A percentile compares a stretch with the other conserved stretches of the same genome.
phyloP scores from a whole-genome alignment of 768 basidiomycete species.

The Polyporus arcularius region DNA sequence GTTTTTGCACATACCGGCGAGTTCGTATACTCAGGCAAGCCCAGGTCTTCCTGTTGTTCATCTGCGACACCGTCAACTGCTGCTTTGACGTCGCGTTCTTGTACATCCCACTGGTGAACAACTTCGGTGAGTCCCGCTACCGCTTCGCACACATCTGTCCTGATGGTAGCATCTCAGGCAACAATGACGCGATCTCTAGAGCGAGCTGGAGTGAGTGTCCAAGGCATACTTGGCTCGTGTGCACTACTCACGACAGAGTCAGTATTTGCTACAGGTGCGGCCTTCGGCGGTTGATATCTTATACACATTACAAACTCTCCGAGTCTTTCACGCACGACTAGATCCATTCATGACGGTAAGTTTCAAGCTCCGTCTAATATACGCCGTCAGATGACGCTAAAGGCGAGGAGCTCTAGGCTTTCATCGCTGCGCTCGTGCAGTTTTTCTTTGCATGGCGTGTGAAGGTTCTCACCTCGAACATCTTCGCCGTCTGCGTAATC shows the following conservation, averaged over 20 bases:
- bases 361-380: background rate
- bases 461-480: conserved; percentile 35
- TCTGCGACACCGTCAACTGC: conserved; percentile 51
- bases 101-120: conserved; percentile 46
- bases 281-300: too few species aligned
- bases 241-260: background rate
- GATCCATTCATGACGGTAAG: conserved; percentile 48
- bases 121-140: conserved; percentile 40
- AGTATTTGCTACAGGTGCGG: too few species aligned
- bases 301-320: background rate
- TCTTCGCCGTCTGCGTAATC: conserved; percentile 30
- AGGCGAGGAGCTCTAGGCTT: background rate
- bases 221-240: background rate
- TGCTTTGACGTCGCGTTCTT: conserved; percentile 46
- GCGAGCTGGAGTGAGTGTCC: conserved; percentile 29
- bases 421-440: conserved; percentile 36
- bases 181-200: conserved; percentile 24
- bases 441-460: conserved; percentile 50
- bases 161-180: conserved; percentile 21
- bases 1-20: too few species aligned
- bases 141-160: background rate
- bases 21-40: background rate
- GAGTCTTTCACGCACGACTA: conserved; percentile 13
- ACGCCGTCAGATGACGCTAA: background rate
- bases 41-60: conserved; percentile 44